Percentiles rank a stretch among this genome's conserved stretches.
Conservation (phyloP, 1,284 basidiomycete species). For the Cystobasidium slooffiae region DNA sequence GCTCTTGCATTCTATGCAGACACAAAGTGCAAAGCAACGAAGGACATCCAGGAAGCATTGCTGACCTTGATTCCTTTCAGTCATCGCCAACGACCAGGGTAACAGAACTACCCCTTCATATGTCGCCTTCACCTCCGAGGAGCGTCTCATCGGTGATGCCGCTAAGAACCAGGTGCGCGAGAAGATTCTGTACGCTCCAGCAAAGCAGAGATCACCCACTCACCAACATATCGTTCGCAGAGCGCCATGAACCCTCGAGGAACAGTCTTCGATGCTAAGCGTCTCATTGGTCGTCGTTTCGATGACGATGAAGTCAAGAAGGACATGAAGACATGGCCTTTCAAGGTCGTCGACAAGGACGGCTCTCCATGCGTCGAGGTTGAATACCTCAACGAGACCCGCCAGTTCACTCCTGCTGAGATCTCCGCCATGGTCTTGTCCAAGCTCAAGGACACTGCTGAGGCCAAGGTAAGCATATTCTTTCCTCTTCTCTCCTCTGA, state of each 20-base stretch:
- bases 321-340: slow-evolving; percentile 75
- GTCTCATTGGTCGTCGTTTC: slow-evolving; percentile 93
- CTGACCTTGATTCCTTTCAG: background rate
- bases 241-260: slow-evolving; percentile 94
- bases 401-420: slow-evolving; percentile 67
- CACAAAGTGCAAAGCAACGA: no score
- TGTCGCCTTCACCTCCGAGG: slow-evolving; percentile 89
- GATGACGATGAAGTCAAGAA: slow-evolving; percentile 71
- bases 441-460: slow-evolving; percentile 91
- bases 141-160: slow-evolving; percentile 95
- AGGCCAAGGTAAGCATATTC: slow-evolving; percentile 61
- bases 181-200: background rate
- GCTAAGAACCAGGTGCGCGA: slow-evolving; percentile 55
- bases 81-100: slow-evolving; percentile 68
- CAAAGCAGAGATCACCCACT: no score
- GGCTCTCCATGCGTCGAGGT: slow-evolving; percentile 61
- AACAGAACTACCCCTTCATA: slow-evolving; percentile 88
- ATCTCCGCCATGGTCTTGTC: slow-evolving; percentile 98
- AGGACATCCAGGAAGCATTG: no score
- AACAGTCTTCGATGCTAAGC: slow-evolving; percentile 86
- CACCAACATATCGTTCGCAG: slow-evolving; percentile 48
- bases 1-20: no score
- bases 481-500: slow-evolving; percentile 52
- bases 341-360: slow-evolving; percentile 65
- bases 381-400: slow-evolving; percentile 65